A percentile compares a stretch with the other conserved stretches of the same genome.
Conservation (phyloP, 108 stramenopile species). For the Skeletonema tropicum region DNA sequence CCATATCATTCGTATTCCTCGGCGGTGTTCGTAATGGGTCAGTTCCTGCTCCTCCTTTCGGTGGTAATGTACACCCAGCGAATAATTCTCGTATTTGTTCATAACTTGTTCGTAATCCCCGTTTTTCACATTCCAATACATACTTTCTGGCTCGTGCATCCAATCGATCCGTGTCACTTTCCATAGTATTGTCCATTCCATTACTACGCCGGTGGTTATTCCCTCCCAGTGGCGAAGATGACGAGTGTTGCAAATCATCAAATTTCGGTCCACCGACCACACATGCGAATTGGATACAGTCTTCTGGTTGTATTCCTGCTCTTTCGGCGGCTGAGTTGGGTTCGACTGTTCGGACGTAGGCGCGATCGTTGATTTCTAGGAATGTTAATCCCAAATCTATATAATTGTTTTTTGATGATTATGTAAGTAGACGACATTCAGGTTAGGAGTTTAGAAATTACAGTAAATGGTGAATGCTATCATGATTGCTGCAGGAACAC, state of each 20-base stretch:
- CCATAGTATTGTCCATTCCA: neutral
- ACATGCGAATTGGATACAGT: constrained; percentile 81
- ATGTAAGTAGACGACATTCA: neutral
- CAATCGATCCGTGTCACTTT: constrained; percentile 14
- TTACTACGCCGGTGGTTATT: neutral
- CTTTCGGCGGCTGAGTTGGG: constrained; percentile 48
- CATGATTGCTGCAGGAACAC: no score
- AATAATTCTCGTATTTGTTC: constrained; percentile 63
- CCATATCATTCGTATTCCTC: constrained; percentile 6
- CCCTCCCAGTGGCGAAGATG: neutral
- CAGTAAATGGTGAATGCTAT: neutral
- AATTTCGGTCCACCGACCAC: constrained; percentile 58
- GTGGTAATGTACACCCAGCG: constrained; percentile 40
- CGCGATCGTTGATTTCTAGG: constrained; percentile 77
- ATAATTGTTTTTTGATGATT: neutral
- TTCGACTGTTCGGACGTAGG: constrained; percentile 74
- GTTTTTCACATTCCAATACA: constrained; percentile 71
- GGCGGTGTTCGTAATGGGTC: constrained; percentile 25
- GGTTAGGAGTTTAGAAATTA: neutral
- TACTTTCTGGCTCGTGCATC: constrained; percentile 44
- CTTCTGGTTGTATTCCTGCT: constrained; percentile 69
- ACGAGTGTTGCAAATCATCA: constrained; percentile 15
- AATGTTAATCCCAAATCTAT: constrained; percentile 75
- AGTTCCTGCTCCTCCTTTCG: constrained; percentile 12
- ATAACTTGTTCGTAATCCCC: constrained; percentile 72